Percentiles rank a stretch among this genome's conserved stretches.
phyloP scores from a whole-genome alignment of 164 flowering plant genomes.

The Vitis rotundifolia region DNA sequence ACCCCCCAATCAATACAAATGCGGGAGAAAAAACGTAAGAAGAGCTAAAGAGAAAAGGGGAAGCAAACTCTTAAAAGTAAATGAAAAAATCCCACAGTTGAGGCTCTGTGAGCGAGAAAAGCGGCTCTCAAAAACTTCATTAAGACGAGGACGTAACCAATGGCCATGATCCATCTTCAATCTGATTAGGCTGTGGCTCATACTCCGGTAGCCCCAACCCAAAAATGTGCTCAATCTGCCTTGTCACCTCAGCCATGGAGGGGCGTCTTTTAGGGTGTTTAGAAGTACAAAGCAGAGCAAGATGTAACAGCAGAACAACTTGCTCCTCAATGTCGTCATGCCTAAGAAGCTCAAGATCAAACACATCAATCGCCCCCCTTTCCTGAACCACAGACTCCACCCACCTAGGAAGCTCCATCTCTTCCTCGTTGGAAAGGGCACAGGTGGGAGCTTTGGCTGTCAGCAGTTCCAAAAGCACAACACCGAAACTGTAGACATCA shows the following conservation, averaged over 20 bases:
- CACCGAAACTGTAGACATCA: conserved; percentile 76
- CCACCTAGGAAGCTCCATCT: conserved; percentile 65
- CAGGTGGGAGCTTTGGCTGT: conserved; percentile 60
- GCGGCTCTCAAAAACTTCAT: no score
- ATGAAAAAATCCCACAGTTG: no score
- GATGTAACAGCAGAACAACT: conserved; percentile 74
- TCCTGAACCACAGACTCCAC: conserved; percentile 71
- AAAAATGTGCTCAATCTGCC: conserved; percentile 50
- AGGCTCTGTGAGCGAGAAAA: no score
- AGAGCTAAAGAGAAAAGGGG: no score
- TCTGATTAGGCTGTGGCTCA: no score
- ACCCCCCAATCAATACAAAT: no score
- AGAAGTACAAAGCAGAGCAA: conserved; percentile 58
- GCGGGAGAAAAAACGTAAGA: no score
- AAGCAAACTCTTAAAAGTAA: no score
- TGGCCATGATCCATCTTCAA: not conserved
- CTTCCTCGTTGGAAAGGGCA: conserved; percentile 40
- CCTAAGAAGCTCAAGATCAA: conserved; percentile 60
- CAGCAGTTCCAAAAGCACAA: conserved; percentile 64
- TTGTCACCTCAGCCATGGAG: conserved; percentile 48
- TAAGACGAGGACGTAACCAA: no score
- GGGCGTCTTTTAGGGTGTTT: conserved; percentile 56
- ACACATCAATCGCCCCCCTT: conserved; percentile 80
- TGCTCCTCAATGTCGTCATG: conserved; percentile 54
- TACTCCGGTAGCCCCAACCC: no score